phyloP scores from a whole-genome alignment of 805 yeast genomes.

The Cyberlindnera misumaiensis region DNA sequence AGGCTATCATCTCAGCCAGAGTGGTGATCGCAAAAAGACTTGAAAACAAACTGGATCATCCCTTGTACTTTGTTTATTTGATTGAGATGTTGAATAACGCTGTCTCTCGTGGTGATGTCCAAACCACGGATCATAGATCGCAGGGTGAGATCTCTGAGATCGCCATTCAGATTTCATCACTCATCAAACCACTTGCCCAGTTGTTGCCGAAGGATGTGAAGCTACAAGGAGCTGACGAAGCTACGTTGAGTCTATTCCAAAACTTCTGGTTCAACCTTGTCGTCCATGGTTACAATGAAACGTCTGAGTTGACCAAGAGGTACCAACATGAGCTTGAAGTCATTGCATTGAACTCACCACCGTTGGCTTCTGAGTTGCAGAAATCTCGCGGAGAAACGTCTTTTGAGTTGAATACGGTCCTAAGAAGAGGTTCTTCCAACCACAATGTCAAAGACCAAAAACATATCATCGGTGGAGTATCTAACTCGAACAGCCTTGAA shows the following conservation, averaged over 20 bases:
- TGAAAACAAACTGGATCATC: constrained; percentile 26
- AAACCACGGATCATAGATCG: constrained; percentile 67
- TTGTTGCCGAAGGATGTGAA: constrained; percentile 57
- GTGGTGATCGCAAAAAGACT: constrained; percentile 32
- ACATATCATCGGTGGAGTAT: constrained; percentile 37
- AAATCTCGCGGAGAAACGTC: constrained; percentile 86
- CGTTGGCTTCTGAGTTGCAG: constrained; percentile 74
- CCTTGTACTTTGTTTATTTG: constrained; percentile 51
- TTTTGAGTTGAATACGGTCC: constrained; percentile 82
- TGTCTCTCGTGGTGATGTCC: constrained; percentile 74
- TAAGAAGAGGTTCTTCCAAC: constrained; percentile 84
- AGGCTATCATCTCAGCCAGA: constrained; percentile 45
- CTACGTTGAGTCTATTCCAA: constrained; percentile 56
- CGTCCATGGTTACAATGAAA: constrained; percentile 77
- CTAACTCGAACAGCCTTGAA: constrained; percentile 41
- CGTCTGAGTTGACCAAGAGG: constrained; percentile 46
- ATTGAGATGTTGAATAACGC: constrained; percentile 60
- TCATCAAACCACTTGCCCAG: constrained; percentile 68
- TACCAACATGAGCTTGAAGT: constrained; percentile 45
- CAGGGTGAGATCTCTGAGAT: constrained; percentile 63
- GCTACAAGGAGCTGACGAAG: constrained; percentile 34
- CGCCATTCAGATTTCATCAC: constrained; percentile 60
- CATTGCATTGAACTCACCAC: constrained; percentile 84
- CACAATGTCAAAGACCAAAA: constrained; percentile 73
- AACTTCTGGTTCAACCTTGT: constrained; percentile 93